A percentile compares a stretch with the other conserved stretches of the same genome.
These are phyloP conservation scores for Fraxinus pennsylvanica DNA, from an alignment of 257 asterid genomes.

Conservation along the genomic window DNA sequence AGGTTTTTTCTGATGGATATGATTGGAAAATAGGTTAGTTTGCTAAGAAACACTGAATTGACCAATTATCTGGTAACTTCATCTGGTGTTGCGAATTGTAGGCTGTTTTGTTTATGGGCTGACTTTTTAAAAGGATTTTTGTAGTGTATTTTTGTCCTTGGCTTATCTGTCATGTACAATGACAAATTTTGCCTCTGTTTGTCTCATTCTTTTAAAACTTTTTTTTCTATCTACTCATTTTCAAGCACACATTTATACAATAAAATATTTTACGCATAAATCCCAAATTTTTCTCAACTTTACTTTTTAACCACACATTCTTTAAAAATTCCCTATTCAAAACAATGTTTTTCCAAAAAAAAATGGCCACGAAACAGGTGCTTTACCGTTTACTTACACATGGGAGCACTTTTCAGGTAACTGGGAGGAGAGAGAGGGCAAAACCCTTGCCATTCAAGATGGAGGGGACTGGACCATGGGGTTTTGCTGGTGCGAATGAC, in stretches of 20 bases:
- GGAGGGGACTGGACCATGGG: conserved; percentile 87
- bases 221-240: too few relatives aligned
- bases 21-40: not conserved
- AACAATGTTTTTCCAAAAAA: too few relatives aligned
- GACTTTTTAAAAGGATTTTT: not conserved
- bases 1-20: not conserved
- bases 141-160: conserved; percentile 5
- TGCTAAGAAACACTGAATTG: conserved; percentile 5
- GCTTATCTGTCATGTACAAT: not conserved
- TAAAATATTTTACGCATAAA: too few relatives aligned
- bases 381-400: not conserved
- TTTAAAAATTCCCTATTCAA: too few relatives aligned
- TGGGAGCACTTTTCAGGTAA: conserved; percentile 53
- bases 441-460: conserved; percentile 91
- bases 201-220: too few relatives aligned
- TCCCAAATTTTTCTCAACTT: too few relatives aligned
- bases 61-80: not conserved
- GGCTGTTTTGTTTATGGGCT: not conserved
- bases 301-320: too few relatives aligned
- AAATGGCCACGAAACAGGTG: too few relatives aligned
- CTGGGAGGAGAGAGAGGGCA: conserved; percentile 97
- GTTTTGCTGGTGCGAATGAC: conserved; percentile 83
- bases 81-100: not conserved
- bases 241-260: too few relatives aligned
- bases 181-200: not conserved